Evolutionary conservation across 2,329 filamentous ascomycete species (phyloP).

Genomic region (Arthroderma uncinatum): DNA sequence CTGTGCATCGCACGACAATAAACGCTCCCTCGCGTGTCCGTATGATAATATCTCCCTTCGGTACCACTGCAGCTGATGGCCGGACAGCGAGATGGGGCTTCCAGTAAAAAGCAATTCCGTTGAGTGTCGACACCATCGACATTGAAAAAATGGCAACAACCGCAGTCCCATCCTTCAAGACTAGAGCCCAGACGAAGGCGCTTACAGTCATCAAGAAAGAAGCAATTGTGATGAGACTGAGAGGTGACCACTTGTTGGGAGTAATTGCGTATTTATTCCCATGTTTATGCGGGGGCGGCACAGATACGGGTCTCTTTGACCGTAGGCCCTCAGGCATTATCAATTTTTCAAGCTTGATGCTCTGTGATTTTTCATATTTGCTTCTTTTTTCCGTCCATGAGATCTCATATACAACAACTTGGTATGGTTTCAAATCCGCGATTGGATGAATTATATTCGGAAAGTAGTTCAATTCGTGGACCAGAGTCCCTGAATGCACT

Average conservation of each 20-base stretch:
- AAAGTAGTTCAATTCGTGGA: conserved; percentile 50
- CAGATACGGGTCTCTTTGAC: conserved; percentile 1
- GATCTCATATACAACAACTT: conserved; percentile 41
- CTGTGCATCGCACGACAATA: conserved; percentile 46
- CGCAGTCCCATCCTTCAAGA: conserved; percentile 42
- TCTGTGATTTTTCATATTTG: conserved; percentile 6
- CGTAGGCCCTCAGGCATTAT: conserved; percentile 3
- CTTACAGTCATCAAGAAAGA: conserved; percentile 34
- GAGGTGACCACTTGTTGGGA: conserved; percentile 39
- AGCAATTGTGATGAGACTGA: conserved; percentile 44
- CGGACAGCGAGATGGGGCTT: conserved; percentile 44
- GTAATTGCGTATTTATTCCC: conserved; percentile 10
- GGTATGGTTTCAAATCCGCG: conserved; percentile 24
- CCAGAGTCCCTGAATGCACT: conserved; percentile 46
- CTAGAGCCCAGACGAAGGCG: conserved; percentile 16
- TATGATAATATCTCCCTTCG: conserved; percentile 50
- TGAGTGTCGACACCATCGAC: conserved; percentile 43
- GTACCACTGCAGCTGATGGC: conserved; percentile 39
- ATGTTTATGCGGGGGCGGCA: background rate
- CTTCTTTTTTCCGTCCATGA: conserved; percentile 28
- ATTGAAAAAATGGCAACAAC: conserved; percentile 43
- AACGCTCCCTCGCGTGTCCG: conserved; percentile 51
- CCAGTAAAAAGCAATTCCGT: conserved; percentile 50
- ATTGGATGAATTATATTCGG: conserved; percentile 50
- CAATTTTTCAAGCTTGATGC: conserved; percentile 1